Evolutionary conservation across 2,329 filamentous ascomycete species (phyloP).

Genomic region (Arthroderma uncinatum): DNA sequence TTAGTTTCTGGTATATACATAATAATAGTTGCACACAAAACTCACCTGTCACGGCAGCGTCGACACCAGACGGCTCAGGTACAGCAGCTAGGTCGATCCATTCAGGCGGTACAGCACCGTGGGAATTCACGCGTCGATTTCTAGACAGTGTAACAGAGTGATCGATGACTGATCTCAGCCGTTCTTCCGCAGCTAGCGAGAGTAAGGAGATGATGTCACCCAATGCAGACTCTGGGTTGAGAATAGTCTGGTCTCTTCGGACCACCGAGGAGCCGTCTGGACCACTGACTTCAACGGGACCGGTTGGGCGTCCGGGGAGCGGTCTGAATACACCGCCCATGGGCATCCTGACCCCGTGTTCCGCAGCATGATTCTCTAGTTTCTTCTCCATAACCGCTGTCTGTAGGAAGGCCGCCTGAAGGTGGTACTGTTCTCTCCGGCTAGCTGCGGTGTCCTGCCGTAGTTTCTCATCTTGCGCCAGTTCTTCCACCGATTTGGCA

Average conservation of each 20-base stretch:
- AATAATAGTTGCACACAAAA: neutral
- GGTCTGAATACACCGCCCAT: constrained; percentile 42
- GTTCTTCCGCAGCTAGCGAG: constrained; percentile 71
- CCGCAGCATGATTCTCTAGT: constrained; percentile 47
- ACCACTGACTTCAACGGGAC: constrained; percentile 42
- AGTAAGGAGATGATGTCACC: constrained; percentile 74
- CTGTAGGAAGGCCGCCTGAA: constrained; percentile 62
- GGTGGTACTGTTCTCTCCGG: constrained; percentile 56
- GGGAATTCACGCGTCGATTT: constrained; percentile 63
- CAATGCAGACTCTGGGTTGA: constrained; percentile 59
- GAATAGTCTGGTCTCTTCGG: constrained; percentile 57
- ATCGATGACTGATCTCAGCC: constrained; percentile 62
- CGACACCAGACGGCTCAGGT: neutral
- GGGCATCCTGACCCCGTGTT: constrained; percentile 49
- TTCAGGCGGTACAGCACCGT: constrained; percentile 65
- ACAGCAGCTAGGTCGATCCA: constrained; percentile 56
- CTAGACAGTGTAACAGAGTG: constrained; percentile 61
- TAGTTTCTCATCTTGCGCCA: constrained; percentile 45
- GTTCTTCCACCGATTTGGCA: constrained; percentile 8
- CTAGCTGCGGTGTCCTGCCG: constrained; percentile 50
- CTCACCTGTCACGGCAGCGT: neutral
- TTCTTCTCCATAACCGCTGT: constrained; percentile 48
- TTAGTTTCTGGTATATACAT: neutral
- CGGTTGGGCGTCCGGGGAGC: constrained; percentile 30
- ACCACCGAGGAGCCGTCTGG: constrained; percentile 53